A percentile compares a stretch with the other conserved stretches of the same genome.
These are phyloP conservation scores for Sugiyamaella americana DNA, from an alignment of 805 yeast species.

Conservation along the genomic window DNA sequence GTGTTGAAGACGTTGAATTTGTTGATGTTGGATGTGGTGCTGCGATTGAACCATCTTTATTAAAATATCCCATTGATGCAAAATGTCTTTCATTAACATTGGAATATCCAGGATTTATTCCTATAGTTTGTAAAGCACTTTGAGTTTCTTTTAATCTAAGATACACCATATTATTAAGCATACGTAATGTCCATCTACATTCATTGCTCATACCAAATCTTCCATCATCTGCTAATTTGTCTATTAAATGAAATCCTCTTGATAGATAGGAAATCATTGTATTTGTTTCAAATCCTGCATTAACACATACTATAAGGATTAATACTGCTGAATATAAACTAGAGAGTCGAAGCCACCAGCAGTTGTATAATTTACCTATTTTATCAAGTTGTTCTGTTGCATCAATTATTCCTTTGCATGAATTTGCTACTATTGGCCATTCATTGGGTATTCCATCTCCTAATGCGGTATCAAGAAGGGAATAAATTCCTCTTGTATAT, in stretches of 20 bases:
- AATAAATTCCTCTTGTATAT: conserved; percentile 10
- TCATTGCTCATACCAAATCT: conserved; percentile 46
- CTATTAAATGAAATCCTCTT: conserved; percentile 17
- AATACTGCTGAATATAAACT: conserved; percentile 37
- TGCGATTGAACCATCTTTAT: conserved; percentile 16
- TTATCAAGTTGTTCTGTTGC: conserved; percentile 8
- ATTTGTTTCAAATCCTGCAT: conserved; percentile 35
- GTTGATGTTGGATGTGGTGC: conserved; percentile 12
- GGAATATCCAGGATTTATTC: conserved; percentile 49
- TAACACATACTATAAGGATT: conserved; percentile 36
- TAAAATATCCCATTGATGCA: conserved; percentile 41
- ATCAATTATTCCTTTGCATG: conserved; percentile 11
- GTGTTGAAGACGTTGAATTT: neutral
- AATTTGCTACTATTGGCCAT: conserved; percentile 3
- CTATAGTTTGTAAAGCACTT: conserved; percentile 35
- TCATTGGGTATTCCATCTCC: conserved; percentile 6
- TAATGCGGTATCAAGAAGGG: conserved; percentile 13
- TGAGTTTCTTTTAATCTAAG: conserved; percentile 41
- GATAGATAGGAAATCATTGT: conserved; percentile 14
- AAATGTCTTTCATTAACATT: conserved; percentile 46
- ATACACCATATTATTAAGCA: conserved; percentile 47
- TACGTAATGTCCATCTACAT: conserved; percentile 57
- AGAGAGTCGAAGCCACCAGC: conserved; percentile 46
- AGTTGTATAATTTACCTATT: conserved; percentile 19
- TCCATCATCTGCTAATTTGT: conserved; percentile 19